Evolutionary conservation across 495 filamentous ascomycete species (phyloP).

Genomic region (Cercophora scortea): DNA sequence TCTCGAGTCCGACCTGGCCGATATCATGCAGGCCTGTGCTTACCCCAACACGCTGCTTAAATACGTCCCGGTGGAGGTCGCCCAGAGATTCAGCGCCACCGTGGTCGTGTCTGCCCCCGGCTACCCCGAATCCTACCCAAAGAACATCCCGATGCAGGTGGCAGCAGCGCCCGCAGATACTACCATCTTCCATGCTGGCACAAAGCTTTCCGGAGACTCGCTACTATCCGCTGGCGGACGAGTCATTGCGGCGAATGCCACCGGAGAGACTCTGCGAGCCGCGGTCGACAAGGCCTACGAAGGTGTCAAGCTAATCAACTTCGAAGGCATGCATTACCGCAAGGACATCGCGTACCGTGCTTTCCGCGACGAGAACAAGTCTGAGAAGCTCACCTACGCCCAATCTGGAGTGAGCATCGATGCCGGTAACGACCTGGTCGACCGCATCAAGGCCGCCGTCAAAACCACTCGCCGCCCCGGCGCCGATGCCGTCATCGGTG

Average conservation of each 20-base stretch:
- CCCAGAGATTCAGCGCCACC: slow-evolving; percentile 67
- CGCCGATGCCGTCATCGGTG: slow-evolving; percentile 84
- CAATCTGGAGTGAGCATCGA: slow-evolving; percentile 87
- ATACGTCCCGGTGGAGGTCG: slow-evolving; percentile 58
- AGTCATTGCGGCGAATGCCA: slow-evolving; percentile 83
- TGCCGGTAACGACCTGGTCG: slow-evolving; percentile 82
- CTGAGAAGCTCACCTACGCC: slow-evolving; percentile 78
- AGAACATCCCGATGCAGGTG: slow-evolving; percentile 67
- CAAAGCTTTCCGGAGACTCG: slow-evolving; percentile 48
- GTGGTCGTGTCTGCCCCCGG: slow-evolving; percentile 91
- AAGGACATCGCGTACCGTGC: slow-evolving; percentile 83
- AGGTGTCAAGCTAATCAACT: slow-evolving; percentile 70
- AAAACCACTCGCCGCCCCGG: slow-evolving; percentile 72
- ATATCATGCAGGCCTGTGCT: slow-evolving; percentile 84
- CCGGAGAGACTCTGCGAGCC: slow-evolving; percentile 62
- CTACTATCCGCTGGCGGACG: slow-evolving; percentile 77
- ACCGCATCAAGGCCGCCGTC: slow-evolving; percentile 79
- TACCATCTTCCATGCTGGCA: slow-evolving; percentile 91
- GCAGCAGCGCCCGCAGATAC: slow-evolving; percentile 36
- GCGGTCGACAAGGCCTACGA: slow-evolving; percentile 80
- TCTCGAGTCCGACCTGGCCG: slow-evolving; percentile 80
- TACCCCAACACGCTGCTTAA: slow-evolving; percentile 65
- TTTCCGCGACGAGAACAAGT: slow-evolving; percentile 33
- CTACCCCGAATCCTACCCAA: slow-evolving; percentile 86
- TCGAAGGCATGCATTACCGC: slow-evolving; percentile 86